Evolutionary conservation across 2,329 filamentous ascomycete species (phyloP).

Genomic region (Dothideomycetes sp.): DNA sequence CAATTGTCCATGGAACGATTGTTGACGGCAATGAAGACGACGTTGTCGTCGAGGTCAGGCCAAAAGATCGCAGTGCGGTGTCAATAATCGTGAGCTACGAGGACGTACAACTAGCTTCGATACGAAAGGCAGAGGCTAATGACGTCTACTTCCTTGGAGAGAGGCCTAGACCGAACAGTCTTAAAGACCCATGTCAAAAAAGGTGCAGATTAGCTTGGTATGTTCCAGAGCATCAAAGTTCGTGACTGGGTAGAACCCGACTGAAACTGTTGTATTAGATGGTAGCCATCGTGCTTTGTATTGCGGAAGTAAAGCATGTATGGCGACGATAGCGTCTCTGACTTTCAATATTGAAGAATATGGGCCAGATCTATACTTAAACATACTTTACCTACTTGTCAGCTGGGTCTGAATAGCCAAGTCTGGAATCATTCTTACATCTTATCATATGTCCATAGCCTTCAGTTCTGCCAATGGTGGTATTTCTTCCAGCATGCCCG

Average conservation of each 20-base stretch:
- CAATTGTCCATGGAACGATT: slow-evolving; percentile 2
- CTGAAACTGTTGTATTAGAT: not conserved
- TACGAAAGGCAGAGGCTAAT: not conserved
- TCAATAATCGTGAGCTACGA: not conserved
- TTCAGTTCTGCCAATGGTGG: too few species aligned
- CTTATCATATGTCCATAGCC: too few species aligned
- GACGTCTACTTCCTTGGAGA: not conserved
- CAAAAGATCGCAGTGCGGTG: not conserved
- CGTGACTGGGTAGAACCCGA: not conserved
- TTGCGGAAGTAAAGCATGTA: slow-evolving; percentile 4
- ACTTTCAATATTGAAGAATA: too few species aligned
- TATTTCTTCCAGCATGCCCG: too few species aligned
- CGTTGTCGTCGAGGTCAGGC: slow-evolving; percentile 2
- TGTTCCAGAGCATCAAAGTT: not conserved
- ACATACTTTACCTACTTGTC: too few species aligned
- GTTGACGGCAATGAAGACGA: too few species aligned
- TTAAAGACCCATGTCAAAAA: not conserved
- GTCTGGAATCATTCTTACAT: too few species aligned
- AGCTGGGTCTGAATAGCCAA: too few species aligned
- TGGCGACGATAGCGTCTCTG: too few species aligned
- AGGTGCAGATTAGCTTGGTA: slow-evolving; percentile 1
- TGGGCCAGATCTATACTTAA: too few species aligned
- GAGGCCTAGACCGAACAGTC: not conserved
- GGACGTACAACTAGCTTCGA: not conserved
- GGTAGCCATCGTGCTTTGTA: not conserved